A percentile compares a stretch with the other conserved stretches of the same genome.
phyloP scores from a whole-genome alignment of 179 eudicot genomes.

The Patellifolia procumbens region DNA sequence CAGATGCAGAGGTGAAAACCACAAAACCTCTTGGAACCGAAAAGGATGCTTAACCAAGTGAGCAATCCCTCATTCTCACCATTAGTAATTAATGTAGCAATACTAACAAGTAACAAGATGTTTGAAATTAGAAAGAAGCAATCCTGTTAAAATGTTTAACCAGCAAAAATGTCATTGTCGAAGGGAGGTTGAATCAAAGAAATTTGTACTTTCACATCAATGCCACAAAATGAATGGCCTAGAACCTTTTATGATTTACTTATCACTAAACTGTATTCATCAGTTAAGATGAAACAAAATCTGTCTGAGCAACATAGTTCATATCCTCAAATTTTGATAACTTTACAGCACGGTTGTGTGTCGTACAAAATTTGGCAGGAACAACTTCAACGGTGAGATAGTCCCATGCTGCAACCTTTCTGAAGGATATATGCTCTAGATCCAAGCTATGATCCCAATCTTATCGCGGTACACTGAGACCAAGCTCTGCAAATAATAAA shows the following conservation, averaged over 20 bases:
- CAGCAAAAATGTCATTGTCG: too few relatives aligned
- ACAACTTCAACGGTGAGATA: not conserved
- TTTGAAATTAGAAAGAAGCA: too few relatives aligned
- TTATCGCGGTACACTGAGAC: constrained; percentile 66
- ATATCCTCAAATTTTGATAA: not conserved
- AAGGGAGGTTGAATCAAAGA: too few relatives aligned
- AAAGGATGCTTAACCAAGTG: too few relatives aligned
- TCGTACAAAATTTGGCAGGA: not conserved
- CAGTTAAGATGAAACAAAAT: not conserved
- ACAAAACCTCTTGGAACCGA: too few relatives aligned
- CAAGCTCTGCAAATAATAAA: constrained; percentile 47
- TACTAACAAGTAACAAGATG: too few relatives aligned
- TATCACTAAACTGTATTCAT: not conserved
- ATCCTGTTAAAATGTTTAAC: too few relatives aligned
- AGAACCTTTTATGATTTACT: not conserved
- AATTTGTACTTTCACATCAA: too few relatives aligned
- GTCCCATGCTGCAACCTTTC: not conserved
- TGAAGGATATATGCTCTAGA: not conserved
- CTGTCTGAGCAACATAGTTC: not conserved
- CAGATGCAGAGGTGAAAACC: too few relatives aligned
- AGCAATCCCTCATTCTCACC: too few relatives aligned
- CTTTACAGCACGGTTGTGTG: constrained; percentile 13
- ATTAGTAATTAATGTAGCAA: too few relatives aligned
- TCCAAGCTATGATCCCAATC: constrained; percentile 10
- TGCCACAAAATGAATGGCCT: too few relatives aligned